Evolutionary conservation across 2,329 filamentous ascomycete species (phyloP), one percentile per base, ranked within the genome.

Genomic region (Fusarium cicatricum): DNA sequence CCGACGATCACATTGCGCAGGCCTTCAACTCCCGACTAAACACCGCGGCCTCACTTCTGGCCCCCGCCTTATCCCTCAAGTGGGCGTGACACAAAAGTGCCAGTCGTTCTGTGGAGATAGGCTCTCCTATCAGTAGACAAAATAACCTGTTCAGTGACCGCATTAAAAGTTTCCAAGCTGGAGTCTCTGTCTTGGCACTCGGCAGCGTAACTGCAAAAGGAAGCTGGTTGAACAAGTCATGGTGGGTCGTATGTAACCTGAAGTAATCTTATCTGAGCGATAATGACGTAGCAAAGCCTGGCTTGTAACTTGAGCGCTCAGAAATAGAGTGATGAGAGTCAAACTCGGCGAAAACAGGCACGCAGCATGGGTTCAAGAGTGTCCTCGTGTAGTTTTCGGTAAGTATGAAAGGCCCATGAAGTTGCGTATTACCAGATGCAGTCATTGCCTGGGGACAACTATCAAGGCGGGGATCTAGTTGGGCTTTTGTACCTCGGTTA

Each of bases 161-260:
- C 32, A 23, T 15, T 12, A 11, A 33, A 16, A 10, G 14, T 23
- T 37, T 37, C 16, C 40, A 32, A 12, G 28, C 26, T 31, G 41
- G 49, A 38, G 17, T 6, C 21, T n/a, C 6, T 11, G 33, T 58
- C 60, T 63, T 63, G 60, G 60, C 60, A 50, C 31, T 44, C 19
- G 23, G 42, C 52, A 47, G 38, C 47, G 45, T 64, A 47, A 40
- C 60, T 58, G 17, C 19, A 63, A 58, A 1, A 43, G 60, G 60
- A 63, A 63, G 60, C 47, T 64, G 39, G 11, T 32, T 43, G 41
- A 11, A 23, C 11, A 8, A 15, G 17, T 11, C 16, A 9, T 26
- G 28, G 59, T 55, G 59, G 59, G 50, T 46, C 54, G 5, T 33
- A 46, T 48, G 58, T 47, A 55, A 19, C 49, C 17, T 40, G 28